phyloP scores from a whole-genome alignment of 768 basidiomycete genomes.

The Mycena crocata region DNA sequence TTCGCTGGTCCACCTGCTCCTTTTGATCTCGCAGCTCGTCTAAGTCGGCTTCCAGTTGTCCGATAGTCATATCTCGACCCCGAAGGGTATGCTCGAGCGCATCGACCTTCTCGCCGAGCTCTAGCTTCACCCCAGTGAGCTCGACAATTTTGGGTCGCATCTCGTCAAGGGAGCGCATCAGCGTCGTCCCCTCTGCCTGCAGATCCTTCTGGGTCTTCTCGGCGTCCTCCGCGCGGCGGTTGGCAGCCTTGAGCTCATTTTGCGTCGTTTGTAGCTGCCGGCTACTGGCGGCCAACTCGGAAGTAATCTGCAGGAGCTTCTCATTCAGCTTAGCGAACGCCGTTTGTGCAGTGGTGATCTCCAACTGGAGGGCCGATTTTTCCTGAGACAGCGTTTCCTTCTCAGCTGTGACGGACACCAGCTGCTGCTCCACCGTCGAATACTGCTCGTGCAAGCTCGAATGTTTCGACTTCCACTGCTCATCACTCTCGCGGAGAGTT shows the following conservation, averaged over 20 bases:
- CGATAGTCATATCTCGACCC: conserved; percentile 67
- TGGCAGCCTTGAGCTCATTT: conserved; percentile 72
- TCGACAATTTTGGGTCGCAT: conserved; percentile 89
- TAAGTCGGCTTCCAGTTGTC: conserved; percentile 69
- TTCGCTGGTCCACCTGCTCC: conserved; percentile 57
- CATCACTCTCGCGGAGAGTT: conserved; percentile 54
- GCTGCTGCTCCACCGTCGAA: conserved; percentile 51
- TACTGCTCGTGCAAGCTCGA: conserved; percentile 57
- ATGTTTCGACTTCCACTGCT: conserved; percentile 61
- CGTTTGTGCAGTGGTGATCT: conserved; percentile 58
- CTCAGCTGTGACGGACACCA: conserved; percentile 58
- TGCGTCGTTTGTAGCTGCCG: conserved; percentile 72
- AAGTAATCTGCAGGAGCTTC: conserved; percentile 65
- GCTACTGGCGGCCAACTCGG: conserved; percentile 63
- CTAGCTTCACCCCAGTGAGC: conserved; percentile 77
- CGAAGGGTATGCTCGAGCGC: conserved; percentile 64
- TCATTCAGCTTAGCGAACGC: conserved; percentile 66
- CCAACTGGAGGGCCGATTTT: conserved; percentile 60
- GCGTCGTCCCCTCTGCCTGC: conserved; percentile 80
- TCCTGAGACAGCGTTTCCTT: conserved; percentile 61
- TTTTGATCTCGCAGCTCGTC: conserved; percentile 65
- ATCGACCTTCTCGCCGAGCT: conserved; percentile 74
- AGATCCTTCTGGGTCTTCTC: conserved; percentile 78
- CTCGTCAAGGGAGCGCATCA: conserved; percentile 87
- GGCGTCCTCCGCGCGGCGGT: conserved; percentile 78